Percentiles rank a stretch among this genome's conserved stretches.
These are phyloP conservation scores for Pulicaria dysenterica DNA, from an alignment of 129 eudicot genomes.

Conservation along the genomic window DNA sequence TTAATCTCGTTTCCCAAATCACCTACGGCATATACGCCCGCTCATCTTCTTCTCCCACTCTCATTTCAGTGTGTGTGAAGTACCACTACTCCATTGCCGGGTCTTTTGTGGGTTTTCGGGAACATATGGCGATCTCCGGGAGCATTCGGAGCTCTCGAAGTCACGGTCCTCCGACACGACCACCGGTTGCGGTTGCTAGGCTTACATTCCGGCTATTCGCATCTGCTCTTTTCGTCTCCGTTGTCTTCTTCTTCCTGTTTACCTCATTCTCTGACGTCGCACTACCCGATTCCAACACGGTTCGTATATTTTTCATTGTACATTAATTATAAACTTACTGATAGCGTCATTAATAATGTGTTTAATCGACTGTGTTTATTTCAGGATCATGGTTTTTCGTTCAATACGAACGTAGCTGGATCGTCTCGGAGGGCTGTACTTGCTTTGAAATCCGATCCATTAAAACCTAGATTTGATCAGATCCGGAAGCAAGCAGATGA, in stretches of 20 bases:
- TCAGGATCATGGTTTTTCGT: conserved; percentile 38
- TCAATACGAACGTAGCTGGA: conserved; percentile 37
- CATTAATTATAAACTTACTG: neutral
- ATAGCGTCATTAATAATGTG: conserved; percentile 14
- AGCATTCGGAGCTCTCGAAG: conserved; percentile 43
- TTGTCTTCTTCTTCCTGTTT: conserved; percentile 46
- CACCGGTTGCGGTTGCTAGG: conserved; percentile 19
- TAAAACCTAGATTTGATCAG: conserved; percentile 83
- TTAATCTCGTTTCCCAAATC: conserved; percentile 24
- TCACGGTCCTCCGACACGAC: conserved; percentile 22
- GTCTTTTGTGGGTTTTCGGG: conserved; percentile 8
- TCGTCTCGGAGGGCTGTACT: conserved; percentile 57
- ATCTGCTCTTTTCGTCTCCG: conserved; percentile 41
- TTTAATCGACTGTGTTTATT: conserved; percentile 11
- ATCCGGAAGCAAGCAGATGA: conserved; percentile 91
- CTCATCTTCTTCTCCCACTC: conserved; percentile 27
- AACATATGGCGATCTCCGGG: conserved; percentile 40
- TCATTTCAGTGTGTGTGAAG: conserved; percentile 11
- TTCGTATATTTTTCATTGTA: conserved; percentile 21
- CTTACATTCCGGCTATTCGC: conserved; percentile 43
- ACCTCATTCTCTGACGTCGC: conserved; percentile 34
- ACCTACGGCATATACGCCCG: neutral
- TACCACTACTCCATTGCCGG: conserved; percentile 20
- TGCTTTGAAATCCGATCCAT: conserved; percentile 84
- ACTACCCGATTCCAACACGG: conserved; percentile 41